phyloP scores from a whole-genome alignment of 306 rosid species.

The Pterocarpus santalinus region DNA sequence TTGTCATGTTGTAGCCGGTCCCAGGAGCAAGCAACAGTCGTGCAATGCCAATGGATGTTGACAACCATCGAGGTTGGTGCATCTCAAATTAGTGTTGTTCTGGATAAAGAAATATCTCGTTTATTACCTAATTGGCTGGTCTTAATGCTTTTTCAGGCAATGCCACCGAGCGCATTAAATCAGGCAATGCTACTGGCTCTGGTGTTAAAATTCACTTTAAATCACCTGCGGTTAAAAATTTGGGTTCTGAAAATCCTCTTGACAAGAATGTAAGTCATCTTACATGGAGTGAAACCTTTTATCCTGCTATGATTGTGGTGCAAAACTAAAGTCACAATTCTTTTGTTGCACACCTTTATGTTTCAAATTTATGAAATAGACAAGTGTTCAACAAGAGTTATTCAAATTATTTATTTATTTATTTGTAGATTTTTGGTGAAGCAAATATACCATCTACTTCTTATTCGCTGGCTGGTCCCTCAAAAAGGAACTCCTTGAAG shows the following conservation, averaged over 20 bases:
- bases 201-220: constrained; percentile 82
- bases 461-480: constrained; percentile 63
- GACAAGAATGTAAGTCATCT: constrained; percentile 73
- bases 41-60: constrained; percentile 64
- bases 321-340: constrained; percentile 7
- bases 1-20: constrained; percentile 60
- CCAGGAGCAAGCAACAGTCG: constrained; percentile 69
- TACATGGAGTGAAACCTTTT: background rate
- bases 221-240: constrained; percentile 63
- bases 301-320: constrained; percentile 1
- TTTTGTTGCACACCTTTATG: constrained; percentile 13
- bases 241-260: constrained; percentile 67
- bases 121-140: constrained; percentile 39
- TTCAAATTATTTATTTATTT: constrained; percentile 4
- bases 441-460: constrained; percentile 68
- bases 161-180: constrained; percentile 65
- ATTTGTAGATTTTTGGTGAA: constrained; percentile 67
- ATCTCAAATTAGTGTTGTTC: constrained; percentile 9
- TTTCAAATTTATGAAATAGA: background rate
- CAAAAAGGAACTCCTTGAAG: constrained; percentile 69
- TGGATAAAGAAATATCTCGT: constrained; percentile 2
- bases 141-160: constrained; percentile 58
- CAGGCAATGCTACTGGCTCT: constrained; percentile 66
- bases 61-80: constrained; percentile 70
- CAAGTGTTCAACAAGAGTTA: constrained; percentile 34